A percentile compares a stretch with the other conserved stretches of the same genome.
Evolutionary conservation across 768 basidiomycete genomes (phyloP).

Genomic region (Xerocomellus chrysenteron): DNA sequence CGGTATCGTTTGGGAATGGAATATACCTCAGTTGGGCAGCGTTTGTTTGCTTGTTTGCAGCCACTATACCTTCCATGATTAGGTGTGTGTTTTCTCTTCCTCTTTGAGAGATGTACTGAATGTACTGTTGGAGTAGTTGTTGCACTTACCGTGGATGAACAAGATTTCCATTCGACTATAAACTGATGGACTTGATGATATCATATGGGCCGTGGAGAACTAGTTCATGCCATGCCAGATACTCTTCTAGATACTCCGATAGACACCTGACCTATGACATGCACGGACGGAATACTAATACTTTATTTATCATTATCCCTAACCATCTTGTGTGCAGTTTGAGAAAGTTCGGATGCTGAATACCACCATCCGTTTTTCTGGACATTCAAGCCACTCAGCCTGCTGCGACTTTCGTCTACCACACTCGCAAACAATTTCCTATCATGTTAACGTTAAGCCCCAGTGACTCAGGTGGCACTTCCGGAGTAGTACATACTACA

Average conservation of each 20-base stretch:
- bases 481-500: too few relatives aligned
- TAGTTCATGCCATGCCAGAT: constrained; percentile 6
- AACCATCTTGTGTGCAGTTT: not conserved
- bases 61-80: constrained; percentile 73
- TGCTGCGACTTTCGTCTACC: too few relatives aligned
- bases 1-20: constrained; percentile 59
- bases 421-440: too few relatives aligned
- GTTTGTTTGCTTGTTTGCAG: constrained; percentile 62
- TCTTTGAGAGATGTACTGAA: not conserved
- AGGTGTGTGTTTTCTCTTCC: constrained; percentile 47
- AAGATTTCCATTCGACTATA: constrained; percentile 27
- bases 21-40: constrained; percentile 73
- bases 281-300: constrained; percentile 18
- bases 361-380: too few relatives aligned
- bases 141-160: constrained; percentile 74
- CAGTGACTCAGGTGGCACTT: too few relatives aligned
- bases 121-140: constrained; percentile 48
- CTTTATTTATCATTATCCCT: constrained; percentile 24
- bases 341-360: not conserved
- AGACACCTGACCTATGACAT: constrained; percentile 7
- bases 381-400: too few relatives aligned
- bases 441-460: too few relatives aligned
- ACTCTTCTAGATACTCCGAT: not conserved
- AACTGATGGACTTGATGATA: constrained; percentile 18
- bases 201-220: constrained; percentile 4